A percentile compares a stretch with the other conserved stretches of the same genome.
phyloP scores from a whole-genome alignment of 495 filamentous ascomycete species.

The Hypoxylon rickii region DNA sequence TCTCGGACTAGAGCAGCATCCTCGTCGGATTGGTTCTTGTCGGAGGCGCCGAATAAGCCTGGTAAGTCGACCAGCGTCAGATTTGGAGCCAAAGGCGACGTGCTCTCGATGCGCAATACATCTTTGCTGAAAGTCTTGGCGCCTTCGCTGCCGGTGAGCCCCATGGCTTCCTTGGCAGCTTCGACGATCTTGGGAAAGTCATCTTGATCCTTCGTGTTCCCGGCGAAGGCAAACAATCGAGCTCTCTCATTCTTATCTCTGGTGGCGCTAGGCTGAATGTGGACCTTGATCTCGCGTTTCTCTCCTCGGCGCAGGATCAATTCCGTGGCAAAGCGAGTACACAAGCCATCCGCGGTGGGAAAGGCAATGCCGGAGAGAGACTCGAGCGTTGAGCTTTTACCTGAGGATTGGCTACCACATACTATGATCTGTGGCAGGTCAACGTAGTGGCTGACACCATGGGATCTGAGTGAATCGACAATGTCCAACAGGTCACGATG shows the following conservation, averaged over 20 bases:
- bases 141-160: constrained; percentile 18
- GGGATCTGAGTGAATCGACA: constrained; percentile 59
- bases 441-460: constrained; percentile 62
- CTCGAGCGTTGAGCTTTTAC: constrained; percentile 70
- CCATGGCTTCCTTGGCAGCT: constrained; percentile 51
- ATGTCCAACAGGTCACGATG: constrained; percentile 52
- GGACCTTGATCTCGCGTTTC: constrained; percentile 38
- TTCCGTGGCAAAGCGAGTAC: constrained; percentile 63
- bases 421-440: constrained; percentile 68
- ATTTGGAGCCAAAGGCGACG: constrained; percentile 54
- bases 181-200: constrained; percentile 50
- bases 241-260: constrained; percentile 38
- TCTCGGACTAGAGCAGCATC: constrained; percentile 50
- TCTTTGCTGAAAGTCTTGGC: constrained; percentile 48
- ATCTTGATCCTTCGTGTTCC: constrained; percentile 36
- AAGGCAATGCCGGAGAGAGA: constrained; percentile 68
- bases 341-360: constrained; percentile 55
- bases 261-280: constrained; percentile 43
- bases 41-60: constrained; percentile 53
- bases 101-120: constrained; percentile 55
- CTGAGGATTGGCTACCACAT: constrained; percentile 65
- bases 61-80: constrained; percentile 62
- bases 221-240: constrained; percentile 40
- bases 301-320: constrained; percentile 55
- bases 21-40: constrained; percentile 45